Conservation (phyloP, 2,329 filamentous ascomycete species). For the Aspergillus floridensis region DNA sequence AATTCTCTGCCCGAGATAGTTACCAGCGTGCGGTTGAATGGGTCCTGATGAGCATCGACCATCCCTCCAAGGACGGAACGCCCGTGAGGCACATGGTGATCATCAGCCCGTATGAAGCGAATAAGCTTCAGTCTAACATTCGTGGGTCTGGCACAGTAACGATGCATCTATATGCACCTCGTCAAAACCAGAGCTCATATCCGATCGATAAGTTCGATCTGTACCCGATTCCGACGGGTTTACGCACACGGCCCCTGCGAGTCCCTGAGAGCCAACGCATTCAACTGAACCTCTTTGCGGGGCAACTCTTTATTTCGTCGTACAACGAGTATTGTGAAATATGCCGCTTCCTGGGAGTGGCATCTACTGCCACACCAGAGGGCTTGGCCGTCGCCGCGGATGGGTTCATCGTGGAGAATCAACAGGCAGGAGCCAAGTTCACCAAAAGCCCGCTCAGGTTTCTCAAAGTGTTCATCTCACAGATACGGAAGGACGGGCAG, state of each 20-base stretch:
- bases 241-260: constrained; percentile 6
- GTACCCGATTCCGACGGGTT: constrained; percentile 37
- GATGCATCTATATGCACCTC: constrained; percentile 55
- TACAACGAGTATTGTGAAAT: constrained; percentile 53
- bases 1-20: constrained; percentile 35
- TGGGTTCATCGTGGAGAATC: constrained; percentile 21
- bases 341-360: constrained; percentile 20
- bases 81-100: constrained; percentile 45
- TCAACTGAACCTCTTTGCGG: constrained; percentile 65
- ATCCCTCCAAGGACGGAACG: background rate
- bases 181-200: constrained; percentile 37
- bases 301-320: constrained; percentile 61
- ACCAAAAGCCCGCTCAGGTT: constrained; percentile 43
- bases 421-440: constrained; percentile 30
- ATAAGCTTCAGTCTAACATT: constrained; percentile 49
- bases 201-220: constrained; percentile 50
- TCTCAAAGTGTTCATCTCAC: constrained; percentile 36
- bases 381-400: constrained; percentile 28
- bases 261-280: constrained; percentile 34
- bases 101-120: constrained; percentile 61
- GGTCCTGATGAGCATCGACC: constrained; percentile 42
- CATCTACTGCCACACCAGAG: constrained; percentile 14
- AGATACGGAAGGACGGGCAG: constrained; percentile 38
- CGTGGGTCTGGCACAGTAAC: constrained; percentile 30
- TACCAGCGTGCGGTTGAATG: constrained; percentile 57